Percentiles rank a stretch among this genome's conserved stretches.
These are phyloP conservation scores for Wakefieldia striispora DNA, from an alignment of 768 basidiomycete genomes.

Conservation along the genomic window DNA sequence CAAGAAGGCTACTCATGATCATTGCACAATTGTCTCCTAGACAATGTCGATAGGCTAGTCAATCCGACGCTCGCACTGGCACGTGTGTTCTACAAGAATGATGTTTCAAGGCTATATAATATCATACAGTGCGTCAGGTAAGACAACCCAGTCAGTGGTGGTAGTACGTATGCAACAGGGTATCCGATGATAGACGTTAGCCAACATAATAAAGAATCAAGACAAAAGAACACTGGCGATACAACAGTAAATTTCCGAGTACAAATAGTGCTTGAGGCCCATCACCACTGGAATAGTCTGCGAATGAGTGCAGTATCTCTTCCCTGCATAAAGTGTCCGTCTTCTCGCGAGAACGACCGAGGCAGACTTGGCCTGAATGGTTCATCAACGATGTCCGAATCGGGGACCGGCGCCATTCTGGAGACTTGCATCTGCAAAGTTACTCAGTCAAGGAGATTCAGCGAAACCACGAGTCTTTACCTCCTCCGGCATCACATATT, in stretches of 20 bases:
- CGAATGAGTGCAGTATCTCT: constrained; percentile 48
- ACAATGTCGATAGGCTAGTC: constrained; percentile 5
- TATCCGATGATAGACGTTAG: constrained; percentile 31
- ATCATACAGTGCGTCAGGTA: constrained; percentile 29
- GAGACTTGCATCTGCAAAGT: constrained; percentile 59
- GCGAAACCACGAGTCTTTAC: constrained; percentile 36
- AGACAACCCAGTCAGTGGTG: constrained; percentile 29
- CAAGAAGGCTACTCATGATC: neutral
- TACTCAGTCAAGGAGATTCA: constrained; percentile 3
- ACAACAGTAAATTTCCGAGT: constrained; percentile 25
- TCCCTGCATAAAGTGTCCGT: constrained; percentile 29
- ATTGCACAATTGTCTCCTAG: neutral
- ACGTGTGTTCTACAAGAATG: neutral
- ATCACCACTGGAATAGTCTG: constrained; percentile 48
- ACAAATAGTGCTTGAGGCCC: constrained; percentile 11
- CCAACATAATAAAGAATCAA: constrained; percentile 29
- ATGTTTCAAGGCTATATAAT: constrained; percentile 7
- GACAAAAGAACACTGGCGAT: constrained; percentile 23
- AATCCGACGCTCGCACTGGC: too few species aligned
- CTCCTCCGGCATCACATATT: constrained; percentile 67
- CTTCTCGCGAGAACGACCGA: constrained; percentile 32
- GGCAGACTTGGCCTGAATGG: constrained; percentile 34
- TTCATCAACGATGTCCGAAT: constrained; percentile 40
- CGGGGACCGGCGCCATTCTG: constrained; percentile 54
- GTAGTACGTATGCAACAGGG: constrained; percentile 38